Conservation (phyloP, 306 rosid genomes). For the Gynostemma pentaphyllum region DNA sequence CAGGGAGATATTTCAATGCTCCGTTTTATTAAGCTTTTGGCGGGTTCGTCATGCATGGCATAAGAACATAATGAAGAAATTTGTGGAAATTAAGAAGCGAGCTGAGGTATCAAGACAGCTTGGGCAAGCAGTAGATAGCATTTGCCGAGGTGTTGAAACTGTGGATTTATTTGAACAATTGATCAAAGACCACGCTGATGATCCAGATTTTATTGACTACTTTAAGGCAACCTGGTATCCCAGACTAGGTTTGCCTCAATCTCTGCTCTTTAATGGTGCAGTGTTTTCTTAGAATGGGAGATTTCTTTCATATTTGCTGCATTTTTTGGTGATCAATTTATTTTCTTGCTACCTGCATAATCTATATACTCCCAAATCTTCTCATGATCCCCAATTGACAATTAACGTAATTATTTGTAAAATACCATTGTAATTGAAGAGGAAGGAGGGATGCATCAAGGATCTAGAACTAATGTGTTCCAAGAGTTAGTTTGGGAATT, state of each 20-base stretch:
- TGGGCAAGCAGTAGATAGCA: conserved; percentile 44
- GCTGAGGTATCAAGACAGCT: conserved; percentile 51
- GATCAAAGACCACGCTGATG: conserved; percentile 57
- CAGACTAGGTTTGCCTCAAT: conserved; percentile 48
- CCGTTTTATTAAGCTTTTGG: conserved; percentile 70
- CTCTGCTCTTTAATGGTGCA: background rate
- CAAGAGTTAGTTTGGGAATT: background rate
- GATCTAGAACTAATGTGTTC: background rate
- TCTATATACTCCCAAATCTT: background rate
- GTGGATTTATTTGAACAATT: conserved; percentile 53
- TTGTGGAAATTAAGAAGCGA: conserved; percentile 40
- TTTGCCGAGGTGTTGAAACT: conserved; percentile 41
- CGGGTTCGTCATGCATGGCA: conserved; percentile 79
- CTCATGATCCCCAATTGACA: background rate
- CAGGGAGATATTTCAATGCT: conserved; percentile 92
- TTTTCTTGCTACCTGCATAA: background rate
- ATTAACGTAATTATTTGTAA: background rate
- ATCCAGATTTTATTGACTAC: conserved; percentile 64
- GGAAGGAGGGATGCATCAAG: background rate
- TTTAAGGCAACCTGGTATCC: conserved; percentile 84
- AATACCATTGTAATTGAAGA: background rate
- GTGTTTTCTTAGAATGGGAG: background rate
- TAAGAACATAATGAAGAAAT: conserved; percentile 54
- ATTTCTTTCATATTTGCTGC: background rate
- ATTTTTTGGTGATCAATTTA: background rate